phyloP scores from a whole-genome alignment of 148 eudicot genomes.

The Fallopia convolvulus region DNA sequence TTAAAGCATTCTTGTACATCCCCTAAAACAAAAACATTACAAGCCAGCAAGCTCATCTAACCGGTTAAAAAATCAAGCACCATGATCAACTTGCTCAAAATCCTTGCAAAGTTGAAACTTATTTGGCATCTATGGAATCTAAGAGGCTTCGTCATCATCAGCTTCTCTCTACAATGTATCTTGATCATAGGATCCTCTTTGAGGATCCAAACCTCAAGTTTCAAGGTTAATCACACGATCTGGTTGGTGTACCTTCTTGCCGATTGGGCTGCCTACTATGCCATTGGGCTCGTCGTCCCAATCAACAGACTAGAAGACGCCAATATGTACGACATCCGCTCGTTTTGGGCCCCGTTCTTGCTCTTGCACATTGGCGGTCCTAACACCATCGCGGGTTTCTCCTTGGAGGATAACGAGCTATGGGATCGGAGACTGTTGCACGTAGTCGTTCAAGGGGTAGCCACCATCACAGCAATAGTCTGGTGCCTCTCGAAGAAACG shows the following conservation, averaged over 20 bases:
- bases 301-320: neutral
- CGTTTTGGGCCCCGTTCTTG: neutral
- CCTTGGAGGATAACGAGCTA: neutral
- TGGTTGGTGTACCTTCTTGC: too few species aligned
- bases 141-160: neutral
- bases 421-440: neutral
- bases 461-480: neutral
- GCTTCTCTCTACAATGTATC: neutral
- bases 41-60: too few species aligned
- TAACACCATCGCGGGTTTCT: neutral
- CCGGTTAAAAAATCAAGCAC: neutral
- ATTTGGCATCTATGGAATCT: slow-evolving; percentile 29
- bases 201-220: neutral
- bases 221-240: neutral
- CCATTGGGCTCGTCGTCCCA: neutral
- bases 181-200: neutral
- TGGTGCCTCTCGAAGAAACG: neutral
- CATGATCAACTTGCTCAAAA: neutral
- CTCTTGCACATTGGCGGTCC: neutral
- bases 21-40: too few species aligned
- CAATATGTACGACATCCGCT: neutral
- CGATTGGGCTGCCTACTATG: neutral
- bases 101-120: neutral
- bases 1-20: too few species aligned
- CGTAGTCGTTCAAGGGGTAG: neutral